Conservation (phyloP, 495 filamentous ascomycete species). For the Cenococcum geophilum region DNA sequence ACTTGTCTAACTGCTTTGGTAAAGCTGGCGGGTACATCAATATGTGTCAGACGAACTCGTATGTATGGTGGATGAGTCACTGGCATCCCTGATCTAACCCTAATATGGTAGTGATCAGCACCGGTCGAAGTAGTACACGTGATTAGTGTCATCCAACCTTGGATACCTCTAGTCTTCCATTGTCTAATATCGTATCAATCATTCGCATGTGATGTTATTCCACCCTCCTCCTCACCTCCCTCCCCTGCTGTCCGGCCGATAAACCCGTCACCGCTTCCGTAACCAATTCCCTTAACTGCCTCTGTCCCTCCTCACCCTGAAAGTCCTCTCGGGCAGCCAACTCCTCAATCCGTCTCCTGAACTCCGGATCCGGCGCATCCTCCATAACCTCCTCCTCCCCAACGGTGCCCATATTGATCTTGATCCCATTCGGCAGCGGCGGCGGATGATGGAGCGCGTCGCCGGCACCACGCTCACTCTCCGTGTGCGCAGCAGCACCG, state of each 20-base stretch:
- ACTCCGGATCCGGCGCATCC: slow-evolving; percentile 38
- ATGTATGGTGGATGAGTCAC: too few species aligned
- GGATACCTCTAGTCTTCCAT: too few species aligned
- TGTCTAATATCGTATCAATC: too few species aligned
- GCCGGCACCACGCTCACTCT: background rate
- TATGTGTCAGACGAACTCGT: too few species aligned
- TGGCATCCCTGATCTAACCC: too few species aligned
- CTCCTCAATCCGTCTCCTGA: slow-evolving; percentile 42
- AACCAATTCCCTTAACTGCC: slow-evolving; percentile 39
- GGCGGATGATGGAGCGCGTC: slow-evolving; percentile 35
- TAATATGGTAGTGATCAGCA: too few species aligned
- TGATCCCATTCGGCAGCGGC: slow-evolving; percentile 35
- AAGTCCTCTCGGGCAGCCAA: slow-evolving; percentile 42
- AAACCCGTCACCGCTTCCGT: slow-evolving; percentile 39
- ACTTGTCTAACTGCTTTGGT: too few species aligned
- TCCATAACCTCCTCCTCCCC: slow-evolving; percentile 32
- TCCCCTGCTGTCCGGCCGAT: slow-evolving; percentile 18
- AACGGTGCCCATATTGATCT: slow-evolving; percentile 38
- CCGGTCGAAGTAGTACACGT: too few species aligned
- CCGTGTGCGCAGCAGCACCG: background rate
- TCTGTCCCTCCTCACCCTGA: slow-evolving; percentile 40
- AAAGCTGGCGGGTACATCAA: too few species aligned
- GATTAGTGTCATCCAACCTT: too few species aligned
- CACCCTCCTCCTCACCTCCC: slow-evolving; percentile 28
- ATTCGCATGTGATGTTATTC: slow-evolving; percentile 12